Percentiles rank a stretch among this genome's conserved stretches.
These are phyloP conservation scores for Phytophthora niederhauseri DNA, from an alignment of 352 stramenopile genomes.

Conservation along the genomic window DNA sequence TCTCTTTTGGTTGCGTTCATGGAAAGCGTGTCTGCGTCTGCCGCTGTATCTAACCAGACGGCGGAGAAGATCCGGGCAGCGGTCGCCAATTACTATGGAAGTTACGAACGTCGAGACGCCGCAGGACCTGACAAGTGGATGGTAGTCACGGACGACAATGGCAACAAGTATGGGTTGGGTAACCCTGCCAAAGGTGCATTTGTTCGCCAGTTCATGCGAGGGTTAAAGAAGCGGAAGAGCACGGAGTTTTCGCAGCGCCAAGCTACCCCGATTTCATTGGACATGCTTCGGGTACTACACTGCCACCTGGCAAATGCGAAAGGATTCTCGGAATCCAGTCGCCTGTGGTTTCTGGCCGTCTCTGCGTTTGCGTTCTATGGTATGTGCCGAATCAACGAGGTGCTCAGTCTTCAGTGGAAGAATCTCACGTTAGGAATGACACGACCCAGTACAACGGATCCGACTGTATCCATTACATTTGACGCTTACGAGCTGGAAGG, in stretches of 20 bases:
- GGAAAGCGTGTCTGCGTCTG: slow-evolving; percentile 12
- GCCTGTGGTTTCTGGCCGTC: slow-evolving; percentile 9
- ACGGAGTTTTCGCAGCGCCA: too few species aligned
- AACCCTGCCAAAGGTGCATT: too few species aligned
- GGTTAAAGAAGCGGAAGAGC: too few species aligned
- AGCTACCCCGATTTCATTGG: slow-evolving; percentile 11
- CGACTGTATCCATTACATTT: slow-evolving; percentile 1
- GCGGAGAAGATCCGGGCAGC: slow-evolving; percentile 13
- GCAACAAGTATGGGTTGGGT: too few species aligned
- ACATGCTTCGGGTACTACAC: slow-evolving; percentile 11
- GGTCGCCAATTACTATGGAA: slow-evolving; percentile 15
- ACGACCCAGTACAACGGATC: not conserved
- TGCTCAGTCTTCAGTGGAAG: slow-evolving; percentile 12
- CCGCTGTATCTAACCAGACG: slow-evolving; percentile 2
- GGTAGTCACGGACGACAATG: too few species aligned
- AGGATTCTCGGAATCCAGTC: slow-evolving; percentile 7
- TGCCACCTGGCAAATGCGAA: not conserved
- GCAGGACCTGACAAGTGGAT: too few species aligned
- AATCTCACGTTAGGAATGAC: slow-evolving; percentile 11
- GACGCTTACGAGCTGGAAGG: slow-evolving; percentile 14
- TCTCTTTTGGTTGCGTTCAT: slow-evolving; percentile 18
- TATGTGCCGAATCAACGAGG: slow-evolving; percentile 21
- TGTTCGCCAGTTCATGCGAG: too few species aligned
- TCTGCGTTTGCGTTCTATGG: slow-evolving; percentile 14
- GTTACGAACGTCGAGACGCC: too few species aligned